Evolutionary conservation across 2,329 filamentous ascomycete genomes (phyloP).

Genomic region (Paecilomyces niveus): DNA sequence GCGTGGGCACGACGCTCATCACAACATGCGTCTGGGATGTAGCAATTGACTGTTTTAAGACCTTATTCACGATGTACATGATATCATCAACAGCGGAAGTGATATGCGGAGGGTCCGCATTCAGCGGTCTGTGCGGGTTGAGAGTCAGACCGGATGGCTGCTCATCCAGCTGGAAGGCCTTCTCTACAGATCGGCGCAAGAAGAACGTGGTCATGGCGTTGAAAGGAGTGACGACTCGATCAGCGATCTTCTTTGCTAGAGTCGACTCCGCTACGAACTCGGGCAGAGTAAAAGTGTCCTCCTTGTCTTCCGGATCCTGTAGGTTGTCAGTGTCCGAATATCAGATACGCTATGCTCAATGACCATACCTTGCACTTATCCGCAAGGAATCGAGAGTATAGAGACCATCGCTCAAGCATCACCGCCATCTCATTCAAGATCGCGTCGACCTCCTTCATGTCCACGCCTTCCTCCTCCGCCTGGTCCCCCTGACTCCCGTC

Average conservation of each 20-base stretch:
- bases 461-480: constrained; percentile 85
- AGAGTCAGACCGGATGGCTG: constrained; percentile 72
- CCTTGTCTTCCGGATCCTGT: constrained; percentile 47
- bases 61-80: constrained; percentile 97
- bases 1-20: constrained; percentile 66
- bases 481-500: constrained; percentile 44
- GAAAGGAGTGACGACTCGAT: constrained; percentile 77
- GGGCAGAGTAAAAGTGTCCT: constrained; percentile 59
- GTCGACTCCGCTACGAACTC: constrained; percentile 43
- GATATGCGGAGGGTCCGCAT: constrained; percentile 78
- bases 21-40: constrained; percentile 78
- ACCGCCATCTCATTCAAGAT: constrained; percentile 80
- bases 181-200: constrained; percentile 91
- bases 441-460: constrained; percentile 93
- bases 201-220: constrained; percentile 94
- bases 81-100: constrained; percentile 95
- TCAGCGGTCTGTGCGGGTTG: constrained; percentile 62
- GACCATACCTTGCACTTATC: constrained; percentile 70
- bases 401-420: constrained; percentile 88
- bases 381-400: constrained; percentile 84
- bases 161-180: constrained; percentile 95
- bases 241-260: constrained; percentile 31
- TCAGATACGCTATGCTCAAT: constrained; percentile 12
- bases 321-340: constrained; percentile 10
- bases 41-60: constrained; percentile 76